Evolutionary conservation across 2,329 filamentous ascomycete species (phyloP).

Genomic region (Exophiala xenobiotica): DNA sequence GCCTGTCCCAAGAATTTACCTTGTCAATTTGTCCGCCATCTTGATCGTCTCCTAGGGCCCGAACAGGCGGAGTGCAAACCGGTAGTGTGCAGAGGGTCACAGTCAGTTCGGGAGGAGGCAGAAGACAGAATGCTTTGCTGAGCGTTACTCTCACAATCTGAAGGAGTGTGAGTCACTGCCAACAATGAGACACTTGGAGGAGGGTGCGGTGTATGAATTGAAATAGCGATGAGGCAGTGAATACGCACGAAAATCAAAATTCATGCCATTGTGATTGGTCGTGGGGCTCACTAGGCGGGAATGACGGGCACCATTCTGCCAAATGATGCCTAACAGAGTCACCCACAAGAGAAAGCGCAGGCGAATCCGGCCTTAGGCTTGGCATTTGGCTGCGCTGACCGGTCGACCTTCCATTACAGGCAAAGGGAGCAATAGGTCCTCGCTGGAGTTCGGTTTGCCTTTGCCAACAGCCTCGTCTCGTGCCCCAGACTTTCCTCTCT

Average conservation of each 20-base stretch:
- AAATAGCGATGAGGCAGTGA: conserved; percentile 13
- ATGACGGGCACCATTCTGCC: neutral
- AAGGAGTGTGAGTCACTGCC: conserved; percentile 14
- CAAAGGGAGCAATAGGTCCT: too few relatives aligned
- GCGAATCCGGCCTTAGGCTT: neutral
- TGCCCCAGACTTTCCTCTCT: conserved; percentile 20
- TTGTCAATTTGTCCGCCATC: conserved; percentile 93
- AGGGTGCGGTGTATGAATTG: conserved; percentile 20
- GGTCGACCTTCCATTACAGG: conserved; percentile 9
- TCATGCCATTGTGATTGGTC: conserved; percentile 18
- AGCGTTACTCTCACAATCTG: neutral
- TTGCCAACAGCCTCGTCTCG: conserved; percentile 9
- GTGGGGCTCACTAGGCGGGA: neutral
- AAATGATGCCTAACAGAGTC: neutral
- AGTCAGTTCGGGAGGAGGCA: neutral
- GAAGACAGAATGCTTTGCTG: neutral
- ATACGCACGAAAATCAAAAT: conserved; percentile 21
- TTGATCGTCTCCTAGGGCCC: conserved; percentile 34
- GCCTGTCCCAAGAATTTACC: conserved; percentile 60
- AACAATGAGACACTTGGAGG: conserved; percentile 11
- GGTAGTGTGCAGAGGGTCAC: neutral
- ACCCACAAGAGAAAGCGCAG: neutral
- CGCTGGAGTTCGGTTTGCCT: neutral
- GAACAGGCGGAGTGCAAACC: neutral
- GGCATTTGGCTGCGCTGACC: conserved; percentile 10